Conservation (phyloP, 2,329 filamentous ascomycete genomes). For the Aureobasidium sp. region DNA sequence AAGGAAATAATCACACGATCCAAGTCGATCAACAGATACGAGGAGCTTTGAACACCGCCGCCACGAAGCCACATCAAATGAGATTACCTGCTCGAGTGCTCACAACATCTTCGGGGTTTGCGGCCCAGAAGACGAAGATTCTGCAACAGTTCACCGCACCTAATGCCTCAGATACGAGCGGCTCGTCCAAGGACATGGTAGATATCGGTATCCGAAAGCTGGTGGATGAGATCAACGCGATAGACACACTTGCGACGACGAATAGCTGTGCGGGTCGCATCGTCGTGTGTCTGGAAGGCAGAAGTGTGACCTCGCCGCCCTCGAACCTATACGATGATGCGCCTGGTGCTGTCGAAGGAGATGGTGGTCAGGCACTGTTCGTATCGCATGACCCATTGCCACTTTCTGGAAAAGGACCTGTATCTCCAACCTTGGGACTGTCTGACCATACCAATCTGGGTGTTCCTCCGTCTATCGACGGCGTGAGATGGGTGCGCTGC, state of each 20-base stretch:
- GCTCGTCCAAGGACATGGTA: conserved; percentile 73
- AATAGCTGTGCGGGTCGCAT: conserved; percentile 87
- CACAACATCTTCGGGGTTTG: conserved; percentile 28
- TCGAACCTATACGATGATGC: neutral
- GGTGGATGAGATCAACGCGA: conserved; percentile 68
- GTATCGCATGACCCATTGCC: conserved; percentile 61
- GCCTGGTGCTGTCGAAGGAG: conserved; percentile 65
- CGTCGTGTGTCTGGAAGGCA: conserved; percentile 81
- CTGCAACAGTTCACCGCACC: conserved; percentile 63
- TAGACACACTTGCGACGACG: conserved; percentile 76
- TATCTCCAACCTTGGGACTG: conserved; percentile 4
- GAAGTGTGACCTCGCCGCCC: conserved; percentile 26
- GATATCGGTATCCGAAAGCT: conserved; percentile 71
- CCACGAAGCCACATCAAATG: neutral
- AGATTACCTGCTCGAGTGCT: neutral
- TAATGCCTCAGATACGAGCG: conserved; percentile 66
- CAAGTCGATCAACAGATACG: neutral
- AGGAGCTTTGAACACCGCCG: neutral
- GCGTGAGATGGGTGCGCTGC: conserved; percentile 56
- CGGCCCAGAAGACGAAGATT: conserved; percentile 62
- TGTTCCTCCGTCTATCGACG: neutral
- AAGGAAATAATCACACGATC: neutral
- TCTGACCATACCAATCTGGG: neutral
- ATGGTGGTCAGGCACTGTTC: conserved; percentile 77
- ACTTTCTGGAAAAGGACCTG: neutral